Evolutionary conservation across 768 basidiomycete species (phyloP).

Genomic region (Epithele typhae): DNA sequence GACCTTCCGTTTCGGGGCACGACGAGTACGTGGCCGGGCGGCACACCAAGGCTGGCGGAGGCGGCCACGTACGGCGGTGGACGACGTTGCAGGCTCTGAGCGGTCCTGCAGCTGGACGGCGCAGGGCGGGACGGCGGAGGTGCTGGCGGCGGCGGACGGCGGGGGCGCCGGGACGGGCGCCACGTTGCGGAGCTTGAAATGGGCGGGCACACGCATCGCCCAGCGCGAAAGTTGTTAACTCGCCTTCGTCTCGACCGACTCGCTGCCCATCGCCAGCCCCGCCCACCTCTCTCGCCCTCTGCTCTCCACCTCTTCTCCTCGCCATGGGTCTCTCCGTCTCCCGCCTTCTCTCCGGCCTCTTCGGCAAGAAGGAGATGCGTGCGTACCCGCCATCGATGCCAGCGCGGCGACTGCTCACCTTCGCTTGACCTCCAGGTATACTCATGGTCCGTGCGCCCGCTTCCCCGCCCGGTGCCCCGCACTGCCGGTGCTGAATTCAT

Average conservation of each 20-base stretch:
- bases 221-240: conserved; percentile 9
- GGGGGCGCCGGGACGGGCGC: conserved; percentile 6
- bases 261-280: neutral
- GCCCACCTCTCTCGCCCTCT: conserved; percentile 9
- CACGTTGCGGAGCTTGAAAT: conserved; percentile 24
- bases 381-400: conserved; percentile 36
- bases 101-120: no score
- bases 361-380: conserved; percentile 99
- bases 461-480: neutral
- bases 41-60: no score
- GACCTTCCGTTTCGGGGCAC: no score
- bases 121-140: no score
- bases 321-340: conserved; percentile 80
- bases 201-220: conserved; percentile 10
- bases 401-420: conserved; percentile 16
- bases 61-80: no score
- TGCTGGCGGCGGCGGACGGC: no score
- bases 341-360: conserved; percentile 73
- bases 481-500: conserved; percentile 1
- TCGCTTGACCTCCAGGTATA: conserved; percentile 62
- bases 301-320: conserved; percentile 21
- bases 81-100: no score
- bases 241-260: conserved; percentile 10
- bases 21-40: no score
- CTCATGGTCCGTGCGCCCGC: conserved; percentile 65